Evolutionary conservation across 2,329 filamentous ascomycete genomes (phyloP), one percentile per base, ranked within the genome.

Genomic region (Colletotrichum sublineola): DNA sequence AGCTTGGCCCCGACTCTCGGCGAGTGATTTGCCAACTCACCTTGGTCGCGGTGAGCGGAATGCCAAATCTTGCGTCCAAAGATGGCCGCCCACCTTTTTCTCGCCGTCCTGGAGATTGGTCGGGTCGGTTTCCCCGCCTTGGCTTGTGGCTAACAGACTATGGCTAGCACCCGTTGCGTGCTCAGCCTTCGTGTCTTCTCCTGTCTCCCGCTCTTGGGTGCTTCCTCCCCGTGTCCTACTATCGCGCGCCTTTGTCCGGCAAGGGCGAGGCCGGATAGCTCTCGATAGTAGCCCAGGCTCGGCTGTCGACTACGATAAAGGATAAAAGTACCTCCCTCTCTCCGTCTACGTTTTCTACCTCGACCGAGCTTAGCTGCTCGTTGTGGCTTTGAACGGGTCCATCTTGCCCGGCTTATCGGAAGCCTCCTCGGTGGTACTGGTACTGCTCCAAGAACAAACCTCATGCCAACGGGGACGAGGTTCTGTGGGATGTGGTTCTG

Each of bases 141-240:
- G n/a, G 31, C 46, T n/a, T 31, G 24, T 40, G n/a, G 11, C 9
- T 33, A 29, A 31, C n/a, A 31, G n/a, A 40, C 46, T n/a, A 40
- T 52, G 63, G 4, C 31, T 58, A 66, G 52, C 31, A 57, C 52
- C 53, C 63, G 63, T 66, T 66, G 63, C 52, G 40, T 29, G 20
- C 4, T 24, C 42, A 38, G n/a, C 42, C 42, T 31, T 46, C 50
- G 24, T 56, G 50, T 48, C 42, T n/a, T 33, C 57, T 4, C 14
- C 15, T 24, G 24, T 24, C 40, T 61, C 40, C 20, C 36, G 38
- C 31, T 24, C 14, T 48, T 46, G 8, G 15, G 40, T 61, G 29
- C 6, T 57, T 31, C 62, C 24, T 29, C 31, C 24, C 31, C n/a
- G 48, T 40, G n/a, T 42, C 33, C 53, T 24, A 33, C 52, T 42